phyloP scores from a whole-genome alignment of 305 asterid genomes.

The Fraxinus paxiana region DNA sequence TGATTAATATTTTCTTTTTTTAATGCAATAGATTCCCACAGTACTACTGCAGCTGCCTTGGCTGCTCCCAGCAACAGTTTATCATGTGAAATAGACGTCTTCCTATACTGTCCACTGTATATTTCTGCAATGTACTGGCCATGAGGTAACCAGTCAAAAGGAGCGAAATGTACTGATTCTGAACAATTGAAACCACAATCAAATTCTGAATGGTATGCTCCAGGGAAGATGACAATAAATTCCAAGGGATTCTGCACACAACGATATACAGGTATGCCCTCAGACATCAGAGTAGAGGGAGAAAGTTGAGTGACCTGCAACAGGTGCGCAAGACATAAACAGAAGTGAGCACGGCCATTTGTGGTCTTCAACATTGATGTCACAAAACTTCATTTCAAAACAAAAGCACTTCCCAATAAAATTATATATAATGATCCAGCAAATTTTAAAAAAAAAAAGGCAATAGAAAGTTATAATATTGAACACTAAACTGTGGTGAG shows the following conservation, averaged over 20 bases:
- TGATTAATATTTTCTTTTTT: slow-evolving; percentile 25
- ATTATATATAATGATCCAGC: not conserved
- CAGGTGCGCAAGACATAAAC: slow-evolving; percentile 14
- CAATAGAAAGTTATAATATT: not conserved
- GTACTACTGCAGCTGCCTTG: slow-evolving; percentile 45
- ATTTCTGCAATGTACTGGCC: slow-evolving; percentile 60
- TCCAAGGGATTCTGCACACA: slow-evolving; percentile 67
- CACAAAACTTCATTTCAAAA: not conserved
- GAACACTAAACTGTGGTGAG: not conserved
- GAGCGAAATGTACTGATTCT: slow-evolving; percentile 67
- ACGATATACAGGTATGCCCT: slow-evolving; percentile 77
- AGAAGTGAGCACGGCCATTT: not conserved
- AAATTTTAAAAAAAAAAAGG: not conserved
- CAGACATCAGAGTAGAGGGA: slow-evolving; percentile 53
- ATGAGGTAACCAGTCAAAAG: slow-evolving; percentile 78
- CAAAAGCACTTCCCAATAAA: not conserved
- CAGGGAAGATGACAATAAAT: slow-evolving; percentile 64
- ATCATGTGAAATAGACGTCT: slow-evolving; percentile 70
- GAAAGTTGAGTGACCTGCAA: slow-evolving; percentile 65
- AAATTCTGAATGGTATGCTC: slow-evolving; percentile 65
- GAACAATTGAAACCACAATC: slow-evolving; percentile 77
- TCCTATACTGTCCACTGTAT: slow-evolving; percentile 45
- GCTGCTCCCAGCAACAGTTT: slow-evolving; percentile 67
- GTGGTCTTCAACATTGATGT: not conserved
- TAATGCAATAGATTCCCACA: slow-evolving; percentile 36